Evolutionary conservation across 306 rosid genomes (phyloP), one percentile per base, ranked within the genome.

Genomic region (Lathyrus sativus): DNA sequence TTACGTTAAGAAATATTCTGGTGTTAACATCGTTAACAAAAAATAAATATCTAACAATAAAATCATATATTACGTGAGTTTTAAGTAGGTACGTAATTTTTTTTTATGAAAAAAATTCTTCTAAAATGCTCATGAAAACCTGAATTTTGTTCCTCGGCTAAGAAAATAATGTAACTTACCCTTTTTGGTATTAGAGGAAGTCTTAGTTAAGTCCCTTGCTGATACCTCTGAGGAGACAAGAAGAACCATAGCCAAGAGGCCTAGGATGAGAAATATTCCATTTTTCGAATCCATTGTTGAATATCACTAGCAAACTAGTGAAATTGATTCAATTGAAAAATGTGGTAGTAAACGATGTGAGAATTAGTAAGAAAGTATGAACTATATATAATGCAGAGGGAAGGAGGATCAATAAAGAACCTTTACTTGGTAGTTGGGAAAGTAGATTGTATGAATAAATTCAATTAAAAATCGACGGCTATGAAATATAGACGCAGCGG

Each of bases 211-310:
- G 41, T 84, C 83, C 6, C 83, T 80, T 0, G 84, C 81, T 7
- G 58, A 66, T 2, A 69, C 80, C 11, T 69, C 70, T 4, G 66
- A 69, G 15, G 78, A 76, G 51, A 61, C 48, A 0, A 79, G 8
- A 54, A 76, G 60, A 43, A 62, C 29, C 61, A 87, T 15, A 54
- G 85, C 85, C 38, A 78, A 66, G 45, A 90, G 65, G 46, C 76
- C 72, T 0, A 85, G 53, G 41, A 69, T 43, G 67, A 85, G 39
- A 3, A 33, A 33, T 33, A 43, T 17, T 42, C 70, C 11, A 9
- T 70, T 62, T 60, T 70, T 85, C 6, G 81, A 83, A 73, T 48
- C 76, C 93, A 81, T 87, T 59, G 49, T 72, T 53, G 12, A 7
- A 44, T 7, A 49, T 49, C 11, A 2, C 1, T 49, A 44, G 18